phyloP scores from a whole-genome alignment of 345 rosid species.

The Aethionema arabicum region DNA sequence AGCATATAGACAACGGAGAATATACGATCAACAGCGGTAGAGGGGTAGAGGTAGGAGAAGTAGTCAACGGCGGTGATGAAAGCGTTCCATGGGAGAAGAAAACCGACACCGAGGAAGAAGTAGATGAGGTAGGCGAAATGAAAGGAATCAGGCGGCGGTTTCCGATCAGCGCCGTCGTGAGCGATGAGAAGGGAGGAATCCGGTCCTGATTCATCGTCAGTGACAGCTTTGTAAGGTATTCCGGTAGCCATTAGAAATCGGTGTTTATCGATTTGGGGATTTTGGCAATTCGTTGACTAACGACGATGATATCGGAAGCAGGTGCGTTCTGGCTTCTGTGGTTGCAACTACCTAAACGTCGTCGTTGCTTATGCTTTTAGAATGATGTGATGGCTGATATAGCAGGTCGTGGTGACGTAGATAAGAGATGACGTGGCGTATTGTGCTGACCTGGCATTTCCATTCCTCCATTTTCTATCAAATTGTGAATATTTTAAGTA shows the following conservation, averaged over 20 bases:
- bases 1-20: conserved; percentile 82
- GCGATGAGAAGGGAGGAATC: conserved; percentile 58
- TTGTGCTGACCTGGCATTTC: no score
- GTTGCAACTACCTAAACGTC: no score
- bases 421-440: no score
- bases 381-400: no score
- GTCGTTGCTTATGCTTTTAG: no score
- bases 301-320: background rate
- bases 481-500: no score
- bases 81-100: conserved; percentile 97
- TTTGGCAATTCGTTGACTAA: conserved; percentile 26
- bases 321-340: no score
- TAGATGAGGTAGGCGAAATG: conserved; percentile 80
- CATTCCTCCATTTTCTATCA: no score
- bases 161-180: conserved; percentile 16
- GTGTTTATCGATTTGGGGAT: background rate
- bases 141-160: conserved; percentile 61
- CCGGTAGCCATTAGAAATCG: conserved; percentile 46
- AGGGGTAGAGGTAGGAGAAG: conserved; percentile 90
- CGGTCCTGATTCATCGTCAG: conserved; percentile 41
- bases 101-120: conserved; percentile 83
- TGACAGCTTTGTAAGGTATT: conserved; percentile 18
- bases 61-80: conserved; percentile 98
- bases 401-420: no score
- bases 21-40: conserved; percentile 79